Evolutionary conservation across 768 basidiomycete species (phyloP).

Genomic region (Psilocybe azurescens): DNA sequence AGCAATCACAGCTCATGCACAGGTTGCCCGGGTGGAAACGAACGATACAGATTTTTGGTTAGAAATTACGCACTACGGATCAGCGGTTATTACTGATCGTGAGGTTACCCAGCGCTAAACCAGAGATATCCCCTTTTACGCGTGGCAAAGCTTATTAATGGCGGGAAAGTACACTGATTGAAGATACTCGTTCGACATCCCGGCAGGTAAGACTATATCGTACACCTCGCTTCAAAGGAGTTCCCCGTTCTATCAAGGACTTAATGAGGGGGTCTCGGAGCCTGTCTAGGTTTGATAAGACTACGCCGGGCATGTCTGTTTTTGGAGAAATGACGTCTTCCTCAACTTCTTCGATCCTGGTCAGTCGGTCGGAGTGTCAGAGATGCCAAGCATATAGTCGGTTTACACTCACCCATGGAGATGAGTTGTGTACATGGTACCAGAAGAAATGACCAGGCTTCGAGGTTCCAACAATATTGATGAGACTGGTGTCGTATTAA

Average conservation of each 20-base stretch:
- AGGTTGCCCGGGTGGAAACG: too few species aligned
- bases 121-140: neutral
- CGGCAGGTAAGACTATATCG: conserved; percentile 89
- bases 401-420: conserved; percentile 67
- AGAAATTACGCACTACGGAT: too few species aligned
- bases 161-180: conserved; percentile 10
- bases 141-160: neutral
- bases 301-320: conserved; percentile 26
- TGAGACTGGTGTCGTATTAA: conserved; percentile 67
- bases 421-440: conserved; percentile 68
- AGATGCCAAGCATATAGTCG: neutral
- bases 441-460: conserved; percentile 80
- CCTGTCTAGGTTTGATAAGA: conserved; percentile 63
- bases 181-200: conserved; percentile 70
- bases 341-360: conserved; percentile 63
- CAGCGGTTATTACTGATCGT: neutral
- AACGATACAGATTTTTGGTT: too few species aligned
- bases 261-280: conserved; percentile 47
- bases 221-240: conserved; percentile 55
- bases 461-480: conserved; percentile 85
- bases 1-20: too few species aligned
- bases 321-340: conserved; percentile 50
- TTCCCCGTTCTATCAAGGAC: conserved; percentile 50
- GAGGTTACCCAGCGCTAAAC: conserved; percentile 1
- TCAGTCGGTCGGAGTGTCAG: conserved; percentile 4